Evolutionary conservation across 331 rosid species (phyloP).

Genomic region (Rosa hybrid): DNA sequence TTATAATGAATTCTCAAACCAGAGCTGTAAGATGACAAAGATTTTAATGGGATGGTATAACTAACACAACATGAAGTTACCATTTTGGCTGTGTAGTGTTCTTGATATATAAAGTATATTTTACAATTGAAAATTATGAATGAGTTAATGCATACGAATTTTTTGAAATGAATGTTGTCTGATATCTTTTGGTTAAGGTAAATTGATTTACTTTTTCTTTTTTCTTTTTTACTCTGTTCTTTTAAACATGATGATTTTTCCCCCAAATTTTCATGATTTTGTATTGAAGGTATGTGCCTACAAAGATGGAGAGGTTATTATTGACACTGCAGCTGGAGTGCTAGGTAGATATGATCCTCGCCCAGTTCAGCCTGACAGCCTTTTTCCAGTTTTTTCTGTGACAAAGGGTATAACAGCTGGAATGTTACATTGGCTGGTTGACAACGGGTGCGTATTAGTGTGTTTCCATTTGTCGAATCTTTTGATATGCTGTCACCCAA

Average conservation of each 20-base stretch:
- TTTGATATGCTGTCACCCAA: slow-evolving; percentile 5
- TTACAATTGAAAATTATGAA: neutral
- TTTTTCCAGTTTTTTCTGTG: slow-evolving; percentile 88
- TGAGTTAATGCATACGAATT: neutral
- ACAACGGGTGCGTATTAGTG: slow-evolving; percentile 65
- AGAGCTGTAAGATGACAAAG: neutral
- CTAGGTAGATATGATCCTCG: slow-evolving; percentile 99
- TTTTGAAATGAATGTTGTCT: neutral
- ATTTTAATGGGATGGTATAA: neutral
- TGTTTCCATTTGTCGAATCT: slow-evolving; percentile 16
- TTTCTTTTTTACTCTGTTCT: neutral
- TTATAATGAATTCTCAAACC: neutral
- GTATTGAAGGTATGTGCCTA: slow-evolving; percentile 87
- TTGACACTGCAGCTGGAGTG: slow-evolving; percentile 97
- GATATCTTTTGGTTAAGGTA: neutral
- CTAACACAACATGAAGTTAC: neutral
- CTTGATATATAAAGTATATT: neutral
- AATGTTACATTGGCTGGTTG: slow-evolving; percentile 96
- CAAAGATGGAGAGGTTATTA: slow-evolving; percentile 94
- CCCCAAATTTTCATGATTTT: slow-evolving; percentile 26
- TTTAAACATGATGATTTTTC: neutral
- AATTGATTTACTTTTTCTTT: too few relatives aligned
- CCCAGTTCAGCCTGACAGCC: slow-evolving; percentile 93
- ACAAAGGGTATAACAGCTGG: slow-evolving; percentile 96
- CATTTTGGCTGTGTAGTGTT: neutral